These are phyloP conservation scores for Magnaporthiopsis incrustans DNA, from an alignment of 2,329 filamentous ascomycete genomes.

Conservation along the genomic window DNA sequence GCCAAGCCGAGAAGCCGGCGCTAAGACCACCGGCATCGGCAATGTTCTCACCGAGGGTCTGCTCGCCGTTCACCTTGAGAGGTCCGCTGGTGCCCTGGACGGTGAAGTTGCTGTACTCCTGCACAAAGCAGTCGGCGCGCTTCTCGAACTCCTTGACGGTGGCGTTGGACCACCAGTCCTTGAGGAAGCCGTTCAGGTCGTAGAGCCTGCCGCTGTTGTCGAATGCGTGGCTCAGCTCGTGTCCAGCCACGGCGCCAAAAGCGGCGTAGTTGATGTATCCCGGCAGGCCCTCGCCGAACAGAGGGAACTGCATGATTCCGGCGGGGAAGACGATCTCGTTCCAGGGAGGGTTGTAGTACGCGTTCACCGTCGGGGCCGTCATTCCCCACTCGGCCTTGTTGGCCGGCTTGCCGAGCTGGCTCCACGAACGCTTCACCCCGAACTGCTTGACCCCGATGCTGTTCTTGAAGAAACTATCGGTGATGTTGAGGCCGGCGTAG, in stretches of 20 bases:
- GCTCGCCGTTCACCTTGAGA: slow-evolving; percentile 52
- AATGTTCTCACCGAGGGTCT: slow-evolving; percentile 63
- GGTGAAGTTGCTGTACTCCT: slow-evolving; percentile 58
- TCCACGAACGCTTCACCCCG: slow-evolving; percentile 42
- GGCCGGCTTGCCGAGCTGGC: slow-evolving; percentile 49
- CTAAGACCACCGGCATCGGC: slow-evolving; percentile 61
- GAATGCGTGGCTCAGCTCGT: slow-evolving; percentile 64
- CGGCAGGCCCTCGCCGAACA: slow-evolving; percentile 56
- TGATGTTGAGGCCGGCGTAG: slow-evolving; percentile 46
- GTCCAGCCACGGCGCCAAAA: slow-evolving; percentile 58
- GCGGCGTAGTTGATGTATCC: slow-evolving; percentile 61
- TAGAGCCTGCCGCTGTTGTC: slow-evolving; percentile 58
- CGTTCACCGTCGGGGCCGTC: slow-evolving; percentile 55
- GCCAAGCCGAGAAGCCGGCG: slow-evolving; percentile 58
- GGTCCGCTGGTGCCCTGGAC: slow-evolving; percentile 47
- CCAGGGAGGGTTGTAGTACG: slow-evolving; percentile 55
- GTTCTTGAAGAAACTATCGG: slow-evolving; percentile 49
- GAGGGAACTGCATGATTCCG: slow-evolving; percentile 61
- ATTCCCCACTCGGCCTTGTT: slow-evolving; percentile 54
- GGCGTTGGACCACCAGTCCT: slow-evolving; percentile 57
- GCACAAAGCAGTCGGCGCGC: slow-evolving; percentile 55
- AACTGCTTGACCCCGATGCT: slow-evolving; percentile 41
- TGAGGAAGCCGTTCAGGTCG: slow-evolving; percentile 56
- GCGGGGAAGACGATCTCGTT: slow-evolving; percentile 65
- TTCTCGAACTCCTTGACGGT: slow-evolving; percentile 51